A percentile compares a stretch with the other conserved stretches of the same genome.
These are phyloP conservation scores for Tulasnella sp. DNA, from an alignment of 768 basidiomycete species.

Conservation along the genomic window DNA sequence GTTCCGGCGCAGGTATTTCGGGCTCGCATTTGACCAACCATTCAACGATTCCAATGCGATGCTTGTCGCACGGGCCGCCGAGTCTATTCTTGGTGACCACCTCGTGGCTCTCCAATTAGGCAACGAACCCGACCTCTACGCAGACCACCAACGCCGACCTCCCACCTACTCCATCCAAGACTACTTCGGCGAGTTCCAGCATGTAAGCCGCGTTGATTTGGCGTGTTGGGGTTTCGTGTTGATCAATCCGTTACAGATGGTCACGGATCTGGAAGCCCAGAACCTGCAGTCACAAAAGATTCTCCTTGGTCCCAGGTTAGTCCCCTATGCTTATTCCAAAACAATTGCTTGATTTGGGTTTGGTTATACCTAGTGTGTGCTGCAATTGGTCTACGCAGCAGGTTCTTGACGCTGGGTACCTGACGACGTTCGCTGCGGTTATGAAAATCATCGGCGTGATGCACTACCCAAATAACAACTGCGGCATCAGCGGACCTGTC, in stretches of 20 bases:
- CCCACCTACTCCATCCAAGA: constrained; percentile 19
- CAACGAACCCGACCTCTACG: constrained; percentile 71
- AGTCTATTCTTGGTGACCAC: constrained; percentile 49
- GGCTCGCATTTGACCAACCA: constrained; percentile 22
- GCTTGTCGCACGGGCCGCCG: constrained; percentile 42
- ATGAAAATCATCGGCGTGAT: constrained; percentile 2
- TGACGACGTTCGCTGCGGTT: constrained; percentile 23
- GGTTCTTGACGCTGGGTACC: constrained; percentile 26
- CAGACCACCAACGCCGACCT: constrained; percentile 35
- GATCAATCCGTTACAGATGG: background rate
- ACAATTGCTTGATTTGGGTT: too few relatives aligned
- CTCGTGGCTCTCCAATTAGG: constrained; percentile 59
- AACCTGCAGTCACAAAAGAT: constrained; percentile 4
- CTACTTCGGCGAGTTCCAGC: constrained; percentile 21
- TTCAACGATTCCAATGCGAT: constrained; percentile 9
- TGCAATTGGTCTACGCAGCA: constrained; percentile 42
- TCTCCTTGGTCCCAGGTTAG: constrained; percentile 11
- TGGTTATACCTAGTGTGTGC: constrained; percentile 54
- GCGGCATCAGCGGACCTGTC: constrained; percentile 24
- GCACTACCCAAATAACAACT: constrained; percentile 28
- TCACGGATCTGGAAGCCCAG: background rate
- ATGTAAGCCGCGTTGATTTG: background rate
- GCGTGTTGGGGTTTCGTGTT: background rate
- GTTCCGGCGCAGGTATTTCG: constrained; percentile 21
- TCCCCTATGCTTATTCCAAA: constrained; percentile 20